Conservation (phyloP, 805 yeast genomes). For the Diddensiella caesifluorescens region DNA sequence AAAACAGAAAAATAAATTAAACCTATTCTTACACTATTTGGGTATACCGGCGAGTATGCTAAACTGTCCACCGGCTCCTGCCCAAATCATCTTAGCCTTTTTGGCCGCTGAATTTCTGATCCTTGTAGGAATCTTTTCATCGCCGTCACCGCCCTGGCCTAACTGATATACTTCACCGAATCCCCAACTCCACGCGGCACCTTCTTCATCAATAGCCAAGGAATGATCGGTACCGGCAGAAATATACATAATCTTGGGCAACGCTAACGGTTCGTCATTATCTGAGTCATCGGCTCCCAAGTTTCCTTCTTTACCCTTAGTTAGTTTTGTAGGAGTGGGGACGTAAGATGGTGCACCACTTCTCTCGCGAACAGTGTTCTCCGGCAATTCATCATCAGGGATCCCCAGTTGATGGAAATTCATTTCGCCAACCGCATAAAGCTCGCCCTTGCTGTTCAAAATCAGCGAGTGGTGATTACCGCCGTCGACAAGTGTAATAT, state of each 20-base stretch:
- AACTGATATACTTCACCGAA: conserved; percentile 96
- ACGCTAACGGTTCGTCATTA: conserved; percentile 24
- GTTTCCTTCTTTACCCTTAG: conserved; percentile 29
- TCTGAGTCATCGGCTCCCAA: conserved; percentile 10
- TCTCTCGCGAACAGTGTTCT: conserved; percentile 66
- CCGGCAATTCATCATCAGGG: conserved; percentile 58
- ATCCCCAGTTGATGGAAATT: conserved; percentile 94
- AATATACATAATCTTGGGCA: conserved; percentile 51
- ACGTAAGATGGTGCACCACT: conserved; percentile 74
- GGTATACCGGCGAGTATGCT: conserved; percentile 77
- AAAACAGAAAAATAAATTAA: not conserved
- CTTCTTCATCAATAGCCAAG: conserved; percentile 69
- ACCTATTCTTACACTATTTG: not conserved
- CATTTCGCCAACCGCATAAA: conserved; percentile 82
- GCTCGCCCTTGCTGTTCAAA: conserved; percentile 61
- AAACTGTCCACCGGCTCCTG: conserved; percentile 97
- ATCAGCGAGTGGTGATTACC: conserved; percentile 95
- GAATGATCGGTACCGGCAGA: conserved; percentile 93
- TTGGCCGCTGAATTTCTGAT: conserved; percentile 92
- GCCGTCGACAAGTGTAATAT: conserved; percentile 63
- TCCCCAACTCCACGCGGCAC: conserved; percentile 93
- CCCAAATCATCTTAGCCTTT: conserved; percentile 58
- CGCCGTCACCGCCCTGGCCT: conserved; percentile 77
- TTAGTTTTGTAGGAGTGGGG: conserved; percentile 73
- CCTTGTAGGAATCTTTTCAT: conserved; percentile 79